A percentile compares a stretch with the other conserved stretches of the same genome.
Evolutionary conservation across 176 grass and related monocot species (phyloP).

Genomic region (Thinopyrum elongatum): DNA sequence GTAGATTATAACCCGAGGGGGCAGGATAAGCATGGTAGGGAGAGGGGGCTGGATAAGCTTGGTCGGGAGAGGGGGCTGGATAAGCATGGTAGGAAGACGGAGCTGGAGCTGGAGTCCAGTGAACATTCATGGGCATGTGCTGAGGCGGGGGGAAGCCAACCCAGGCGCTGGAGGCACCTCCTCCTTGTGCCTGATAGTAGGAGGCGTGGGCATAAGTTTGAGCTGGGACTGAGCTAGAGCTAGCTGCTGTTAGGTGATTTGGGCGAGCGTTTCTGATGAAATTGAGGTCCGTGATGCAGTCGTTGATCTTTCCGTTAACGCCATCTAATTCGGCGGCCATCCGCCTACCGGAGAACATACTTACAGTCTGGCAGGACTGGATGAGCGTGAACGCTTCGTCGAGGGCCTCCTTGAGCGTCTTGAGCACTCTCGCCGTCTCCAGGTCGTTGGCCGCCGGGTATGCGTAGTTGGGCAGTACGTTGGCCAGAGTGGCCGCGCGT

Average conservation of each 20-base stretch:
- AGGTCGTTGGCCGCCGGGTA: not conserved
- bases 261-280: not conserved
- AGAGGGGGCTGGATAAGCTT: too few species aligned
- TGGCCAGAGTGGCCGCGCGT: not conserved
- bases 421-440: not conserved
- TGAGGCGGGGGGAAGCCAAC: not conserved
- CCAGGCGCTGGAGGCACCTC: not conserved
- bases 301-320: not conserved
- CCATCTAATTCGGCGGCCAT: not conserved
- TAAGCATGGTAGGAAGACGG: not conserved
- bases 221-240: not conserved
- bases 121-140: not conserved
- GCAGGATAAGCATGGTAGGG: not conserved
- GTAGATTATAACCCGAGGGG: not conserved
- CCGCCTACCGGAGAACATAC: not conserved
- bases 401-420: not conserved
- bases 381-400: not conserved
- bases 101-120: not conserved
- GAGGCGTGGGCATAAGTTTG: not conserved
- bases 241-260: not conserved
- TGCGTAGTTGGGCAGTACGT: not conserved
- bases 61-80: not conserved
- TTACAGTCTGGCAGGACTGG: not conserved
- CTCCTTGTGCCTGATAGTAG: not conserved
- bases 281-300: not conserved